These are phyloP conservation scores for Candolleomyces efflorescens DNA, from an alignment of 768 basidiomycete genomes.

Conservation along the genomic window DNA sequence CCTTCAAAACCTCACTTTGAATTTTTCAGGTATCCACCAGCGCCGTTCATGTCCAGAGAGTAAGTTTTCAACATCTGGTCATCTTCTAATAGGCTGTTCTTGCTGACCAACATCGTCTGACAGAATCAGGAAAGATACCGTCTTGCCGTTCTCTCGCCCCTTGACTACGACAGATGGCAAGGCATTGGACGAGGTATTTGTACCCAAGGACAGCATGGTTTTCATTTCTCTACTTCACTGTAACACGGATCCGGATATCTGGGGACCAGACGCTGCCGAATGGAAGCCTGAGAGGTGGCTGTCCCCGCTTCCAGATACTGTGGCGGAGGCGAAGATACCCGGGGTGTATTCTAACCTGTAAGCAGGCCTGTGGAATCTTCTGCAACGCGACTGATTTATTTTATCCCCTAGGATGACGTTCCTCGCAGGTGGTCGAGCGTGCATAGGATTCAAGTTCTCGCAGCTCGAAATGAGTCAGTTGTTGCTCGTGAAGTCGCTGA, in stretches of 20 bases:
- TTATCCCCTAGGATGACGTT: slow-evolving; percentile 1
- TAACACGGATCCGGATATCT: slow-evolving; percentile 36
- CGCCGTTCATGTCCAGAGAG: slow-evolving; percentile 16
- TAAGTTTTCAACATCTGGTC: slow-evolving; percentile 3
- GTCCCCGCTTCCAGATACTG: slow-evolving; percentile 18
- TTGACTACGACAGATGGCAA: slow-evolving; percentile 20
- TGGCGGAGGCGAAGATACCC: slow-evolving; percentile 33
- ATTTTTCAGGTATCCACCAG: slow-evolving; percentile 17
- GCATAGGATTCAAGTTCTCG: slow-evolving; percentile 8
- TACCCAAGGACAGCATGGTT: slow-evolving; percentile 33
- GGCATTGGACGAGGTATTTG: slow-evolving; percentile 24
- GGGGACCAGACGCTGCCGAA: slow-evolving; percentile 43
- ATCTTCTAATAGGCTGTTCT: neutral
- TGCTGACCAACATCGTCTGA: neutral
- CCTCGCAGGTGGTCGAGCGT: slow-evolving; percentile 1
- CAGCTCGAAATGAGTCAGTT: slow-evolving; percentile 6
- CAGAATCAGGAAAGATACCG: slow-evolving; percentile 18
- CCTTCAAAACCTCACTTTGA: neutral
- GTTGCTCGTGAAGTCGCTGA: neutral
- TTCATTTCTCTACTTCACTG: slow-evolving; percentile 27
- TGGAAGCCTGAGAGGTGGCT: slow-evolving; percentile 52
- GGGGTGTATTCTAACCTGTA: slow-evolving; percentile 41
- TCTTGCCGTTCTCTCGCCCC: slow-evolving; percentile 21
- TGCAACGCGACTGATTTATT: neutral
- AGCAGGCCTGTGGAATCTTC: slow-evolving; percentile 4